A percentile compares a stretch with the other conserved stretches of the same genome.
phyloP scores from a whole-genome alignment of 805 yeast genomes.

The Lipomyces sp. region DNA sequence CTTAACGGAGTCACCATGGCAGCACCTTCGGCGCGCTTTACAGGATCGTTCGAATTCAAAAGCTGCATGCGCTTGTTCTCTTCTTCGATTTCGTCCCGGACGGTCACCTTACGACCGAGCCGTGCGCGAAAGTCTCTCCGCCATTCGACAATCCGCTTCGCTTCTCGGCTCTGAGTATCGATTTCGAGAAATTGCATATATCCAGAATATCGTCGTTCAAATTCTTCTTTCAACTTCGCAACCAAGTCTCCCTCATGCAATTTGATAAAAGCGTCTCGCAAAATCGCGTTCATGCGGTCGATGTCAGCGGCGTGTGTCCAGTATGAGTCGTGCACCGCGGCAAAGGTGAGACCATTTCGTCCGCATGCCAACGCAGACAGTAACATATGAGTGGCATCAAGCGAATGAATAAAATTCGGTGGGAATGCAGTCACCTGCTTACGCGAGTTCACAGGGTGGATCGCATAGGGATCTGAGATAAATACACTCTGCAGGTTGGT shows the following conservation, averaged over 20 bases:
- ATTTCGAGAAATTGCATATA: slow-evolving; percentile 66
- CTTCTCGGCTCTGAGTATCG: slow-evolving; percentile 58
- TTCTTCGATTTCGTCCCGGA: slow-evolving; percentile 72
- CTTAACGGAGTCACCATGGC: slow-evolving; percentile 73
- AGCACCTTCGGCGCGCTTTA: slow-evolving; percentile 55
- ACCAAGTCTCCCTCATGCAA: slow-evolving; percentile 78
- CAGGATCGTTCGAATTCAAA: slow-evolving; percentile 58
- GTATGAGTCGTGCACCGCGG: slow-evolving; percentile 96
- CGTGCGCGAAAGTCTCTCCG: slow-evolving; percentile 24
- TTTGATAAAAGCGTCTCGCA: slow-evolving; percentile 79
- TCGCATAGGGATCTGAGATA: slow-evolving; percentile 84
- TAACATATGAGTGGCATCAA: slow-evolving; percentile 97
- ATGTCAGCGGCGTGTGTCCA: slow-evolving; percentile 96
- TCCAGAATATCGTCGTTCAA: slow-evolving; percentile 76
- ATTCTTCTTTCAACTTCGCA: slow-evolving; percentile 72
- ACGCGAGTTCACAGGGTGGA: slow-evolving; percentile 80
- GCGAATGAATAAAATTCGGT: slow-evolving; percentile 91
- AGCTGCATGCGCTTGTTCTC: slow-evolving; percentile 68
- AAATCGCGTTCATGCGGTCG: slow-evolving; percentile 65
- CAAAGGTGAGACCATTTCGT: slow-evolving; percentile 68
- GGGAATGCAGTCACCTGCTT: slow-evolving; percentile 94
- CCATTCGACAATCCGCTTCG: slow-evolving; percentile 51
- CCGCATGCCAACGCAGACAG: slow-evolving; percentile 82
- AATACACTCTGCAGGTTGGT: slow-evolving; percentile 88
- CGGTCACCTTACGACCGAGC: slow-evolving; percentile 60